These are phyloP conservation scores for Nannochloris sp. DNA, from an alignment of 139 green algal genomes.

Conservation along the genomic window DNA sequence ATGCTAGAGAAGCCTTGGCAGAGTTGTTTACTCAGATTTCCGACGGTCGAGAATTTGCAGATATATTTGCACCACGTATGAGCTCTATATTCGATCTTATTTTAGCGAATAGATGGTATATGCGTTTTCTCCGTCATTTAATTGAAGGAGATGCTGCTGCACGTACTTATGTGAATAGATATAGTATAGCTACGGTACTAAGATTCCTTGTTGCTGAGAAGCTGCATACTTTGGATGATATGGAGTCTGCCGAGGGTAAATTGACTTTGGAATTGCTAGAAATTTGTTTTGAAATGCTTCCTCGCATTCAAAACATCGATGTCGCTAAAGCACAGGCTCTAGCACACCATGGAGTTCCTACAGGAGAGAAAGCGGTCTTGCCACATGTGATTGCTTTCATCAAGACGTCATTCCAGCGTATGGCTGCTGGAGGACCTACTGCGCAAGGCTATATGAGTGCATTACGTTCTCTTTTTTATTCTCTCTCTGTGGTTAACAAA, in stretches of 20 bases:
- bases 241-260: constrained; percentile 27
- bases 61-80: constrained; percentile 68
- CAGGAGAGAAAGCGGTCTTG: constrained; percentile 18
- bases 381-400: constrained; percentile 18
- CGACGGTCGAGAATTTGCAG: constrained; percentile 76
- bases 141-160: constrained; percentile 10
- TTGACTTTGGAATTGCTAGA: constrained; percentile 23
- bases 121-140: constrained; percentile 36
- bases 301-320: constrained; percentile 22
- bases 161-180: constrained; percentile 17
- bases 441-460: constrained; percentile 14
- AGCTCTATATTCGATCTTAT: constrained; percentile 42
- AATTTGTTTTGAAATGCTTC: constrained; percentile 25
- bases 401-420: neutral
- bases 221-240: constrained; percentile 50
- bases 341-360: constrained; percentile 8
- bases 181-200: constrained; percentile 18
- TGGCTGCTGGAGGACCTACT: neutral
- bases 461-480: constrained; percentile 20
- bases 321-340: constrained; percentile 4
- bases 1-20: constrained; percentile 69
- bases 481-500: constrained; percentile 12
- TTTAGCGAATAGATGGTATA: constrained; percentile 36
- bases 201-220: constrained; percentile 16
- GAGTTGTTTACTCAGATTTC: constrained; percentile 73